phyloP scores from a whole-genome alignment of 345 rosid species.

The Trapa bicornis region DNA sequence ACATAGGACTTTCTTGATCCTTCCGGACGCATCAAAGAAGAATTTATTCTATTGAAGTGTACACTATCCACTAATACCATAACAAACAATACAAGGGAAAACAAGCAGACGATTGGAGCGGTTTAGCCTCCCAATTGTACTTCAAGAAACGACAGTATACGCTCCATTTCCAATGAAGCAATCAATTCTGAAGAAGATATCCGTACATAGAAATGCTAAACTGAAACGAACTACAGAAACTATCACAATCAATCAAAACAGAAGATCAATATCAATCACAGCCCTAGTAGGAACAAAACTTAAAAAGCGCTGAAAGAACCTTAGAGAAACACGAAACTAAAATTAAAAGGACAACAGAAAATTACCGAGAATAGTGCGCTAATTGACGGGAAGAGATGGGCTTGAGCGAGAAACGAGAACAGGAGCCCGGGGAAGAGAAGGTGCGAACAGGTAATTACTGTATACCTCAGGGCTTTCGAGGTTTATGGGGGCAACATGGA shows the following conservation, averaged over 20 bases:
- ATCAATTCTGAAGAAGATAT: background rate
- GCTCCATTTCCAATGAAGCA: background rate
- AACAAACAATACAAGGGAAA: background rate
- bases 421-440: background rate
- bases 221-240: background rate
- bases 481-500: background rate
- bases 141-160: background rate
- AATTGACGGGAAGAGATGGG: background rate
- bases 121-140: background rate
- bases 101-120: background rate
- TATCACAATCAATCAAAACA: background rate
- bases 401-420: background rate
- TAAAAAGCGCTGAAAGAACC: background rate
- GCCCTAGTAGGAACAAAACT: background rate
- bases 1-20: too few species aligned
- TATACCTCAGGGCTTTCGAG: background rate
- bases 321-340: background rate
- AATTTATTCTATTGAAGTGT: background rate
- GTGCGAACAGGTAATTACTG: background rate
- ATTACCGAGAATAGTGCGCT: background rate
- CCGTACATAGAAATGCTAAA: background rate
- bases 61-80: background rate
- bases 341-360: background rate
- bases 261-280: background rate
- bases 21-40: background rate